phyloP scores from a whole-genome alignment of 2,329 filamentous ascomycete species.

The Fusarium burgessii region DNA sequence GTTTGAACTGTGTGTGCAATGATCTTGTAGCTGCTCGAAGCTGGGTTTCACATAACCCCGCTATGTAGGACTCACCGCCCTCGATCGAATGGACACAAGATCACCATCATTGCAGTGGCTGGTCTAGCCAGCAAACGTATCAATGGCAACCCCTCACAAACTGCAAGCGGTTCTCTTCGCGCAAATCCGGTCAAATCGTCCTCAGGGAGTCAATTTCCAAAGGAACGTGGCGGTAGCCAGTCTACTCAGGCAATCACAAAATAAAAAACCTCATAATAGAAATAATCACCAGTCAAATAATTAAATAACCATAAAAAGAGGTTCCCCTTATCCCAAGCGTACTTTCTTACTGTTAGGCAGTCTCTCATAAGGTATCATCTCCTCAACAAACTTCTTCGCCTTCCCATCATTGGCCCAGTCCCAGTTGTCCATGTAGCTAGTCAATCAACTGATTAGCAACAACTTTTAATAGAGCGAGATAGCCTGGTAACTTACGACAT shows the following conservation, averaged over 20 bases:
- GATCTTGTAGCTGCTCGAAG: neutral
- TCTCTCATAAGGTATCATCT: constrained; percentile 1
- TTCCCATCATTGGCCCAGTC: constrained; percentile 7
- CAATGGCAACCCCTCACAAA: accelerated
- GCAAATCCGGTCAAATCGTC: accelerated
- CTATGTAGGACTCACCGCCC: accelerated
- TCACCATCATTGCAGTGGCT: accelerated
- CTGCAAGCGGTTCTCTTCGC: neutral
- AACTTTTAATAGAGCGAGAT: accelerated
- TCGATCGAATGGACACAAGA: neutral
- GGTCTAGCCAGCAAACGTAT: accelerated
- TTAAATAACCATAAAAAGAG: accelerated
- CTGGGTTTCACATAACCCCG: neutral
- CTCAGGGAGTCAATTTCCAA: no score
- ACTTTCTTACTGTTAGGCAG: constrained; percentile 2
- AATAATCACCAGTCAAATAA: neutral
- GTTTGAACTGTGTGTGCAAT: neutral
- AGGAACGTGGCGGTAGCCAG: no score
- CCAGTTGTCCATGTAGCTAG: constrained; percentile 6
- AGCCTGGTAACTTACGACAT: neutral
- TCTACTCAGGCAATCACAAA: neutral
- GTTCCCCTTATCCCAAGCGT: neutral
- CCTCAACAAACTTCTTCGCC: neutral
- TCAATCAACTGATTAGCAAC: accelerated
- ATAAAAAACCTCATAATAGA: accelerated